Conservation (phyloP, 78 protist genomes). For the Speleostelium caveatum region DNA sequence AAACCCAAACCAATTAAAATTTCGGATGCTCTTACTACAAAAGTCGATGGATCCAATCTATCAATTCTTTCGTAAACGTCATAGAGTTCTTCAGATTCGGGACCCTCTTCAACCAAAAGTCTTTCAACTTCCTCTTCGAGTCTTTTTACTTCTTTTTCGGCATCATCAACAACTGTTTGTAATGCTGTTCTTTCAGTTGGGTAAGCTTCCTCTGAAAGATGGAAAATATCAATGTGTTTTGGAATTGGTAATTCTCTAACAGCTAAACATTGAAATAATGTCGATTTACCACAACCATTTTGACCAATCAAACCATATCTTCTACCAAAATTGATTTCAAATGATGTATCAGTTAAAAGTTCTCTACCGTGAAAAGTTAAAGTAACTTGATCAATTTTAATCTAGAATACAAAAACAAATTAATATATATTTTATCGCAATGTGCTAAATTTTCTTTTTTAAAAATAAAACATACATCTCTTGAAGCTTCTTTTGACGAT, state of each 20-base stretch:
- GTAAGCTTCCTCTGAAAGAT: constrained; percentile 58
- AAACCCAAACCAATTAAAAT: constrained; percentile 92
- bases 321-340: constrained; percentile 81
- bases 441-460: neutral
- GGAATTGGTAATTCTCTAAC: constrained; percentile 90
- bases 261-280: constrained; percentile 85
- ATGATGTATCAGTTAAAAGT: constrained; percentile 60
- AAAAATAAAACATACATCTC: constrained; percentile 58
- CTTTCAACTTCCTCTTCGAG: constrained; percentile 47
- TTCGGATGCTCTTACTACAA: constrained; percentile 85
- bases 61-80: constrained; percentile 88
- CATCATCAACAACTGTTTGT: constrained; percentile 81
- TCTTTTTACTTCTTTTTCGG: constrained; percentile 63
- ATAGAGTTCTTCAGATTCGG: constrained; percentile 60
- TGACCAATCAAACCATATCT: constrained; percentile 94
- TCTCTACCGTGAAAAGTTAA: constrained; percentile 76
- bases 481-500: constrained; percentile 66
- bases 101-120: constrained; percentile 59
- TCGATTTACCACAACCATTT: constrained; percentile 96
- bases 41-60: constrained; percentile 77
- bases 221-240: constrained; percentile 71
- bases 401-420: constrained; percentile 16
- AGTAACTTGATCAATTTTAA: constrained; percentile 79
- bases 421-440: neutral
- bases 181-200: constrained; percentile 83